Conservation (phyloP, 208 protist species). For the Acanthamoeba castellanii region DNA sequence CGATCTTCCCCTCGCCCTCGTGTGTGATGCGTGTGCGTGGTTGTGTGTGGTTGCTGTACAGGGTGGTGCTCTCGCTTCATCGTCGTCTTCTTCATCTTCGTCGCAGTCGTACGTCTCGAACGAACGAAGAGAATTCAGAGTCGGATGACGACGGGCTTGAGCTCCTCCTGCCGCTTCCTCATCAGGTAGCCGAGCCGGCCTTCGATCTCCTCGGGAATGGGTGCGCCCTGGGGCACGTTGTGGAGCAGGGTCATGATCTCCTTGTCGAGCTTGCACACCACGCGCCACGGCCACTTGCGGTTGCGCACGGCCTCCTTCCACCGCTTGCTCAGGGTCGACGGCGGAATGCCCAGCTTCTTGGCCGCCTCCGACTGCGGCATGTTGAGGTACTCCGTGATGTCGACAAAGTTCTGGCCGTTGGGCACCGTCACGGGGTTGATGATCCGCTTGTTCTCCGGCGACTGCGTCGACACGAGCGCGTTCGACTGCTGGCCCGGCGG, state of each 20-base stretch:
- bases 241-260: conserved; percentile 85
- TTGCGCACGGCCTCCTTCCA: conserved; percentile 85
- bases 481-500: not conserved
- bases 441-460: conserved; percentile 39
- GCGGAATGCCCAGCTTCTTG: conserved; percentile 82
- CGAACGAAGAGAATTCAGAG: conserved; percentile 36
- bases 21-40: no score
- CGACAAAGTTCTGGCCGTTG: conserved; percentile 80
- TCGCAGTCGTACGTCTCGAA: not conserved
- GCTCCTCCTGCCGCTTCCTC: conserved; percentile 77
- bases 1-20: no score
- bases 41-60: no score
- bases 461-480: conserved; percentile 23
- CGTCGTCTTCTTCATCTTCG: not conserved
- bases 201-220: conserved; percentile 76
- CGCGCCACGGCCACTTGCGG: conserved; percentile 84
- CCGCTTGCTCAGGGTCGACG: conserved; percentile 84
- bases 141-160: conserved; percentile 81
- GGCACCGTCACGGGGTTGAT: conserved; percentile 67
- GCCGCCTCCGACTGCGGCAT: conserved; percentile 83
- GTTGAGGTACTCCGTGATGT: conserved; percentile 84
- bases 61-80: not conserved
- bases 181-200: conserved; percentile 70
- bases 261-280: conserved; percentile 83
- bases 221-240: conserved; percentile 80